phyloP scores from a whole-genome alignment of 2,329 filamentous ascomycete species.

The Pseudocercospora fijiensis region DNA sequence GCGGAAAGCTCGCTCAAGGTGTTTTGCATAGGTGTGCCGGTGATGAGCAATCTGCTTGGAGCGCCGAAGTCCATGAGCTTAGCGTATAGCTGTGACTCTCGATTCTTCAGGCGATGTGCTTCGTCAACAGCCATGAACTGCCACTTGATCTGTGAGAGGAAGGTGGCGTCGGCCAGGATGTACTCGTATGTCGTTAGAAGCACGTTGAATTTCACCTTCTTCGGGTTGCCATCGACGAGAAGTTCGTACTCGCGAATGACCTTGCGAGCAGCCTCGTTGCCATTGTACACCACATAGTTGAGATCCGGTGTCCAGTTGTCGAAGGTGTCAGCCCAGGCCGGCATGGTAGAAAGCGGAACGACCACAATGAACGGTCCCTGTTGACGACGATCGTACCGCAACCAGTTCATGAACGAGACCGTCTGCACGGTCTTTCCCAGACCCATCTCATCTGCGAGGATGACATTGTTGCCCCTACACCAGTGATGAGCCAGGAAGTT shows the following conservation, averaged over 20 bases:
- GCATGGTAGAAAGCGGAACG: constrained; percentile 95
- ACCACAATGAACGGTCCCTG: constrained; percentile 95
- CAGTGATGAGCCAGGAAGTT: constrained; percentile 97
- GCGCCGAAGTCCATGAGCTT: constrained; percentile 83
- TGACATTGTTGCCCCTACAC: constrained; percentile 91
- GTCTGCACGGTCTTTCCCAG: constrained; percentile 98
- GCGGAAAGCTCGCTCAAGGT: constrained; percentile 90
- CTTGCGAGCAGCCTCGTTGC: constrained; percentile 78
- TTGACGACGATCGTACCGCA: constrained; percentile 83
- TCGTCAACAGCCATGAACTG: constrained; percentile 96
- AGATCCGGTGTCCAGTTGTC: constrained; percentile 93
- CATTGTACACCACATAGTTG: constrained; percentile 96
- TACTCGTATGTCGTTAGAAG: constrained; percentile 97
- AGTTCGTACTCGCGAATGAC: constrained; percentile 91
- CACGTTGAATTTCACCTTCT: constrained; percentile 95
- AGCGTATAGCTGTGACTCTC: constrained; percentile 87
- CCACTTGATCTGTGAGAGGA: constrained; percentile 91
- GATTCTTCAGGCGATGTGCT: constrained; percentile 93
- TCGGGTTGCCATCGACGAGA: constrained; percentile 78
- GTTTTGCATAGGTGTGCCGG: constrained; percentile 95
- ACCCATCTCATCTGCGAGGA: constrained; percentile 97
- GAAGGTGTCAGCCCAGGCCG: constrained; percentile 97
- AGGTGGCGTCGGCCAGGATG: constrained; percentile 79
- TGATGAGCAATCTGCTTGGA: constrained; percentile 87
- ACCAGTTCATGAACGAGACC: constrained; percentile 94